A percentile compares a stretch with the other conserved stretches of the same genome.
Evolutionary conservation across 129 eudicot species (phyloP).

Genomic region (Escallonia rubra): DNA sequence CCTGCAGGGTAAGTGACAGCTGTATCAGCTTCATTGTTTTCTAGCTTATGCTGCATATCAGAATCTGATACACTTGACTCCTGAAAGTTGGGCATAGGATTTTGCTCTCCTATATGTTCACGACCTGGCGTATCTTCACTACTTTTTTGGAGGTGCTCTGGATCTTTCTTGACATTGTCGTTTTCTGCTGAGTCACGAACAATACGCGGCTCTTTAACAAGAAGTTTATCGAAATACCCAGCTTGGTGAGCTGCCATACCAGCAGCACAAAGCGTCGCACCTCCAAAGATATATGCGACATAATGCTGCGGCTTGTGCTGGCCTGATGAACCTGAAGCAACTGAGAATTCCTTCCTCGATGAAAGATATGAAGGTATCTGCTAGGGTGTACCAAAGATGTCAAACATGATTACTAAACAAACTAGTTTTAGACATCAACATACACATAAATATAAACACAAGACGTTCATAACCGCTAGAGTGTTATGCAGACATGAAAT

Average conservation of each 20-base stretch:
- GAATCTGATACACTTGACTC: constrained; percentile 31
- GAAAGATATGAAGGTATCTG: constrained; percentile 81
- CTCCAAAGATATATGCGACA: constrained; percentile 54
- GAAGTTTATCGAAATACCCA: constrained; percentile 51
- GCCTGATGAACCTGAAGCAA: constrained; percentile 40
- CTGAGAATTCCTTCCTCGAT: constrained; percentile 66
- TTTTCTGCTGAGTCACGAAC: constrained; percentile 7
- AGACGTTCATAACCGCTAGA: neutral
- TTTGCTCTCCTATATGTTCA: constrained; percentile 19
- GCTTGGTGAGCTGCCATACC: constrained; percentile 52
- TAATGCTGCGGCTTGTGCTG: constrained; percentile 29
- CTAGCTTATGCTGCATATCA: constrained; percentile 28
- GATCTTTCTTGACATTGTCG: constrained; percentile 17
- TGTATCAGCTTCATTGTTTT: constrained; percentile 29
- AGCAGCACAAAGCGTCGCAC: constrained; percentile 67
- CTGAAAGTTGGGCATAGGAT: constrained; percentile 20
- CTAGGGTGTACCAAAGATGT: constrained; percentile 12
- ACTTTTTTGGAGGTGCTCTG: constrained; percentile 13
- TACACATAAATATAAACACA: neutral
- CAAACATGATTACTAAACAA: neutral
- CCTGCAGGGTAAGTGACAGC: constrained; percentile 15
- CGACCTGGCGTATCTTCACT: constrained; percentile 11
- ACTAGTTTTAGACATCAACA: neutral
- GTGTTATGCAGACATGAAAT: neutral
- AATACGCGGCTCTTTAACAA: constrained; percentile 32